Conservation (phyloP, 495 filamentous ascomycete genomes). For the Hyphodiscus hymeniophilus region DNA sequence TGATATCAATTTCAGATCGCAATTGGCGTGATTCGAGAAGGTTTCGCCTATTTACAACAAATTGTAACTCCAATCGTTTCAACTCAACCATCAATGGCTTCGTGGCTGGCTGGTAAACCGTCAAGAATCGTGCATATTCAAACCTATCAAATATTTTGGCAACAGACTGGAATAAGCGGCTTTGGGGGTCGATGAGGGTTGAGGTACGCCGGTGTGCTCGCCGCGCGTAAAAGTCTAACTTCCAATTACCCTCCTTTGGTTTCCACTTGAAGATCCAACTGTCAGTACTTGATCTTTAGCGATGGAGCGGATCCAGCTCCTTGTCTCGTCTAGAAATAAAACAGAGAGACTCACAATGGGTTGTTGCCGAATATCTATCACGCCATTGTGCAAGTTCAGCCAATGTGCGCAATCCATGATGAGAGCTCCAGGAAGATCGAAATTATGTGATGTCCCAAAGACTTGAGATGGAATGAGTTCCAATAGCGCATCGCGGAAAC, state of each 20-base stretch:
- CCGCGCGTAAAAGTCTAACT: slow-evolving; percentile 20
- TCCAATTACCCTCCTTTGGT: slow-evolving; percentile 22
- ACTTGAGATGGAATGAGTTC: slow-evolving; percentile 28
- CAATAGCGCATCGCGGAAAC: slow-evolving; percentile 6
- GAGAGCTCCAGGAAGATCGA: slow-evolving; percentile 44
- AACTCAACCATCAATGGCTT: slow-evolving; percentile 24
- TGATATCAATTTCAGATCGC: slow-evolving; percentile 36
- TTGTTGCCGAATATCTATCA: slow-evolving; percentile 43
- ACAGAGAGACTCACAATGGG: no score
- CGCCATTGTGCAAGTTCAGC: slow-evolving; percentile 37
- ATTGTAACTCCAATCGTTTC: slow-evolving; percentile 34
- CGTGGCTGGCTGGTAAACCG: slow-evolving; percentile 26
- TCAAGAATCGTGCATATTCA: slow-evolving; percentile 26
- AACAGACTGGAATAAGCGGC: slow-evolving; percentile 22
- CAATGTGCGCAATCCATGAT: slow-evolving; percentile 48
- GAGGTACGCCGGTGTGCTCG: slow-evolving; percentile 16
- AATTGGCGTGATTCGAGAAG: slow-evolving; percentile 36
- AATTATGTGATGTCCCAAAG: slow-evolving; percentile 21
- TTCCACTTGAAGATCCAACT: no score
- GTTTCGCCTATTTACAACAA: slow-evolving; percentile 28
- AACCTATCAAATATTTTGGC: slow-evolving; percentile 30
- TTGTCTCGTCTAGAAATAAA: no score
- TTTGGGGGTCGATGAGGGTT: slow-evolving; percentile 24
- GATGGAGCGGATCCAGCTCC: no score
- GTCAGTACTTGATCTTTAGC: no score